Evolutionary conservation across 805 yeast genomes (phyloP), one percentile per base, ranked within the genome.

Genomic region (Lipomyces sp.): DNA sequence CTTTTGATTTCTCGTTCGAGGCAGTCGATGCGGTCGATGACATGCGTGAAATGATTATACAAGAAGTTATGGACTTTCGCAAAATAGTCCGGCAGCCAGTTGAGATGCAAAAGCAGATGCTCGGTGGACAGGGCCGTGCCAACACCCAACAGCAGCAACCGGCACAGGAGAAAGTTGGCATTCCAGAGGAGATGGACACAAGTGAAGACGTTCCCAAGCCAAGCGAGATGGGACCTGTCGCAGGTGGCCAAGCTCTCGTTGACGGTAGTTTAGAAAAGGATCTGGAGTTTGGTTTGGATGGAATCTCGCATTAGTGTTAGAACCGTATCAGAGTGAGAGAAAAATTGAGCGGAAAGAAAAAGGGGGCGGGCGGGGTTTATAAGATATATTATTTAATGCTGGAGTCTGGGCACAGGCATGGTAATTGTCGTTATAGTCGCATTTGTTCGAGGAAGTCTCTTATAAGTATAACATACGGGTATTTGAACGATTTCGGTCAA

Each of bases 1-100:
- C 90, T 73, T 93, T 93, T 76, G 97, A 93, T 75, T 93, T 93
- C 76, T 82, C 90, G 4, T 93, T 93, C 77, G 98, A 93, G 80
- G 88, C 85, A 15, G 89, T 88, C 18, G 91, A 90, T 71, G 97
- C 92, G 70, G 82, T 91, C 75, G 89, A 85, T 11, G 79, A 84
- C 10, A 88, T 93, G 90, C 87, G 85, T 73, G 81, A 85, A 71
- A 86, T 92, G 86, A 90, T 93, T 51, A 78, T 90, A 53, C 87
- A 90, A 42, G 97, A 93, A 76, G 97, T 93, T 1, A 82, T 82
- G 58, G 80, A 84, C 35, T 92, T 92, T 76, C 84, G 97, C 73
- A 90, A 86, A 53, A 88, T 87, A 79, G 97, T 92, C 3, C 83
- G 97, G 74, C 86, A 83, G 75, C 96, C 96, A 4, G 80, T 88